phyloP scores from a whole-genome alignment of 2,329 filamentous ascomycete species.

The Verticillium nonalfalfae region DNA sequence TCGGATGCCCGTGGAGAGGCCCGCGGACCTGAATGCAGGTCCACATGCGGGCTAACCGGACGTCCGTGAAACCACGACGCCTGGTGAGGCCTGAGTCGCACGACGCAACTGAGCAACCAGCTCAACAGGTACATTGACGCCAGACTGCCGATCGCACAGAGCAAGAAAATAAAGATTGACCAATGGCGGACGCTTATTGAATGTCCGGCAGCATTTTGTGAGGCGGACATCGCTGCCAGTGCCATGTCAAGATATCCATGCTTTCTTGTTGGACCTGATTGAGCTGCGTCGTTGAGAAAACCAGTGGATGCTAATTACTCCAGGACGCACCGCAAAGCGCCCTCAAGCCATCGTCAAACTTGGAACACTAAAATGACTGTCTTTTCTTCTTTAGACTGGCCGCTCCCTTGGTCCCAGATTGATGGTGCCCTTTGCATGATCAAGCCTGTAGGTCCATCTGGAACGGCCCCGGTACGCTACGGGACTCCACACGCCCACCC shows the following conservation, averaged over 20 bases:
- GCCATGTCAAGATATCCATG: background rate
- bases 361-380: too few species aligned
- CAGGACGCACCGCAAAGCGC: too few species aligned
- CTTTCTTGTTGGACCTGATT: background rate
- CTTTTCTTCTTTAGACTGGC: too few species aligned
- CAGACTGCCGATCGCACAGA: background rate
- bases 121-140: background rate
- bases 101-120: background rate
- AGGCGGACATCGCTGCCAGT: background rate
- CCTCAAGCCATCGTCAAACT: too few species aligned
- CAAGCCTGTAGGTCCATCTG: too few species aligned
- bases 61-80: slow-evolving; percentile 2
- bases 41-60: background rate
- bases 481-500: too few species aligned
- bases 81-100: background rate
- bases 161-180: background rate
- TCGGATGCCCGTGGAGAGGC: slow-evolving; percentile 2
- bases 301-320: too few species aligned
- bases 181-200: background rate
- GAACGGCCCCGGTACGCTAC: too few species aligned
- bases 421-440: too few species aligned
- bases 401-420: too few species aligned
- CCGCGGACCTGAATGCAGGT: background rate
- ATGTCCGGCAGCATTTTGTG: background rate
- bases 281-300: background rate